A percentile compares a stretch with the other conserved stretches of the same genome.
These are phyloP conservation scores for Rhizopogon rudus DNA, from an alignment of 768 basidiomycete genomes.

Conservation along the genomic window DNA sequence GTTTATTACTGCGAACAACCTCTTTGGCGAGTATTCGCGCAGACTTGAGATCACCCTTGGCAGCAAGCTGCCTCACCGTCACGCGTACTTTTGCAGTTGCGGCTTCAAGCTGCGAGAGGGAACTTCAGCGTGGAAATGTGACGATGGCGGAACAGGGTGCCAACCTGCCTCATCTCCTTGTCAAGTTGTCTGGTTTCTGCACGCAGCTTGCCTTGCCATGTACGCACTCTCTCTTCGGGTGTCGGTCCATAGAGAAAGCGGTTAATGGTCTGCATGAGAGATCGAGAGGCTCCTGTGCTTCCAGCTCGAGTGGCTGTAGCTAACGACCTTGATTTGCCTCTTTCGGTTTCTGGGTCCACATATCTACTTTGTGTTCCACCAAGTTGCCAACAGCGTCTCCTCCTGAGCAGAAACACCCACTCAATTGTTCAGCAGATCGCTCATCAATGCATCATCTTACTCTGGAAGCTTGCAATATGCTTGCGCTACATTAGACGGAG, in stretches of 20 bases:
- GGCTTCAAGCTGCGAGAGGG: constrained; percentile 58
- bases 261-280: constrained; percentile 78
- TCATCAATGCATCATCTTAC: neutral
- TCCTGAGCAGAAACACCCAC: too few relatives aligned
- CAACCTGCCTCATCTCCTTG: constrained; percentile 93
- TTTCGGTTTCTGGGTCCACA: neutral
- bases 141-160: constrained; percentile 19
- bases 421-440: neutral
- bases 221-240: constrained; percentile 86
- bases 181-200: constrained; percentile 80
- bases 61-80: constrained; percentile 84
- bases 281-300: neutral
- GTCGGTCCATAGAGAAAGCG: constrained; percentile 95
- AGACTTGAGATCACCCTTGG: constrained; percentile 88
- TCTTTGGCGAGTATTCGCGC: constrained; percentile 90
- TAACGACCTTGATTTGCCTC: neutral
- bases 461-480: neutral
- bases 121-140: constrained; percentile 10
- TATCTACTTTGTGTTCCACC: neutral
- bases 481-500: neutral
- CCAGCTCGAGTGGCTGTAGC: neutral
- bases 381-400: too few relatives aligned
- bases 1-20: constrained; percentile 92
- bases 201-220: constrained; percentile 88
- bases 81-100: constrained; percentile 75